phyloP scores from a whole-genome alignment of 139 green algal genomes.

The Chlamydomonas sphaeroides region DNA sequence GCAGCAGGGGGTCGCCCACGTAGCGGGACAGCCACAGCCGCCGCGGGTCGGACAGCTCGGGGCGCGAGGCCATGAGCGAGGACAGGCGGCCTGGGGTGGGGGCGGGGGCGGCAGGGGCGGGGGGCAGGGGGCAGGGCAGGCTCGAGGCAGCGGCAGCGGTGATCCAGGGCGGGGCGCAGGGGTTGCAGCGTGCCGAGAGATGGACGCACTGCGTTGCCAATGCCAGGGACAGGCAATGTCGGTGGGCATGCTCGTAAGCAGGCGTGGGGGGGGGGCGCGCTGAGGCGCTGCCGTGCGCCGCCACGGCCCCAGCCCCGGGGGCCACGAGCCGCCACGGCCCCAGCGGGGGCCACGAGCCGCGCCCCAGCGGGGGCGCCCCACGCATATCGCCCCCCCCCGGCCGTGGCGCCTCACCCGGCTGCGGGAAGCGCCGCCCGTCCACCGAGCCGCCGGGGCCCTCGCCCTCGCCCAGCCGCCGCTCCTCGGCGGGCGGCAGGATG shows the following conservation, averaged over 20 bases:
- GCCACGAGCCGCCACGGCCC: no score
- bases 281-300: not conserved
- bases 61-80: not conserved
- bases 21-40: constrained; percentile 52
- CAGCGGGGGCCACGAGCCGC: no score
- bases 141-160: no score
- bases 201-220: no score
- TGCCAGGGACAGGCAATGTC: no score
- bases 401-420: not conserved
- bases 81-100: not conserved
- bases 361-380: not conserved
- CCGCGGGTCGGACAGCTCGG: constrained; percentile 6
- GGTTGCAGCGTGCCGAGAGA: no score
- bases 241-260: no score
- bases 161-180: no score
- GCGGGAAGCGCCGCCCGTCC: constrained; percentile 11
- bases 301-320: not conserved
- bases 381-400: not conserved
- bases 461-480: not conserved
- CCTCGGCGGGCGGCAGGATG: constrained; percentile 20
- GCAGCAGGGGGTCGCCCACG: constrained; percentile 78
- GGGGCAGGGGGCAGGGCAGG: no score
- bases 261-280: no score
- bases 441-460: constrained; percentile 4
- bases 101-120: no score